Conservation (phyloP, 352 stramenopile genomes). For the Phytophthora ohioensis region DNA sequence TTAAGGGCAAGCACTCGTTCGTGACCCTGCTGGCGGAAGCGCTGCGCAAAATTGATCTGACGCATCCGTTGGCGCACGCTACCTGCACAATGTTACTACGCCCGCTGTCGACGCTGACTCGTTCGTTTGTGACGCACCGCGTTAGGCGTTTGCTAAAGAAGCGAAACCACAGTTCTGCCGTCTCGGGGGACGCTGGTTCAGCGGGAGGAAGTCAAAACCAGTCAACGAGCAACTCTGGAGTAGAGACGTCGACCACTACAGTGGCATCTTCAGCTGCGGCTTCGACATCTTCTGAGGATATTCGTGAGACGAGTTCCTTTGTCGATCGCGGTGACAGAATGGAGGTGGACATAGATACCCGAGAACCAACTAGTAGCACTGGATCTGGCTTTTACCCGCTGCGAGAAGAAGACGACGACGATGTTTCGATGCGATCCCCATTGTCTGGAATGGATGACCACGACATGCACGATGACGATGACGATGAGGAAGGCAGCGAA, state of each 20-base stretch:
- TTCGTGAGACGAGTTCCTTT: conserved; percentile 1
- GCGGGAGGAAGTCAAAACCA: conserved; percentile 1
- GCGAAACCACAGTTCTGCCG: conserved; percentile 28
- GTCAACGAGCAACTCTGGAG: neutral
- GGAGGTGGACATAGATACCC: conserved; percentile 28
- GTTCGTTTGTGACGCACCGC: conserved; percentile 82
- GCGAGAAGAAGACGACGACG: conserved; percentile 57
- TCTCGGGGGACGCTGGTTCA: conserved; percentile 7
- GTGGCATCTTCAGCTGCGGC: conserved; percentile 2
- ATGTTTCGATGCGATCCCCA: conserved; percentile 73
- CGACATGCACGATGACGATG: conserved; percentile 62
- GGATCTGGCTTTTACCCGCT: conserved; percentile 31
- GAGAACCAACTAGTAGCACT: conserved; percentile 9
- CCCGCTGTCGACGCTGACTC: conserved; percentile 81
- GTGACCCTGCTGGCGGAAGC: conserved; percentile 81
- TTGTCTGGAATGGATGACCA: conserved; percentile 56
- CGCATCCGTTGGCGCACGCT: conserved; percentile 77
- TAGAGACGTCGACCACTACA: neutral
- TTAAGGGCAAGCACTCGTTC: conserved; percentile 82
- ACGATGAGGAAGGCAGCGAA: conserved; percentile 57
- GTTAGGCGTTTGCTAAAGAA: conserved; percentile 77
- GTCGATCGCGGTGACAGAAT: conserved; percentile 20
- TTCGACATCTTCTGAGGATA: conserved; percentile 5
- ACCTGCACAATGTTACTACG: conserved; percentile 84
- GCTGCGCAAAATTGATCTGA: conserved; percentile 78